Evolutionary conservation across 805 yeast species (phyloP).

Genomic region (Kregervanrija pseudodelftensis): DNA sequence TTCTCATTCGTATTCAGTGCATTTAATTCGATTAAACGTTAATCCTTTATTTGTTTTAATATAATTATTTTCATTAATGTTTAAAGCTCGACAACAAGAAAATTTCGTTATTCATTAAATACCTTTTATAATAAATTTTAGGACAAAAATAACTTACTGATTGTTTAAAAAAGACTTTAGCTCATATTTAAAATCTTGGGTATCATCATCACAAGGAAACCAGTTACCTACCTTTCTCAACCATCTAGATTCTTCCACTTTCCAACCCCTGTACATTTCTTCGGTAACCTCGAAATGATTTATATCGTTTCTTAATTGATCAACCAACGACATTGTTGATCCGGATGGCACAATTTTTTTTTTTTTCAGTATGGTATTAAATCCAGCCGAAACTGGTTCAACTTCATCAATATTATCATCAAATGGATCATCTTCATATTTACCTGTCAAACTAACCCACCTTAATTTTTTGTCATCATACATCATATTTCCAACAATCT

Average conservation of each 20-base stretch:
- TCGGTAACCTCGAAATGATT: slow-evolving; percentile 17
- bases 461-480: slow-evolving; percentile 50
- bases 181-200: slow-evolving; percentile 24
- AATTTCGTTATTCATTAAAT: no score
- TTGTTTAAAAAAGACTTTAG: slow-evolving; percentile 24
- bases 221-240: slow-evolving; percentile 28
- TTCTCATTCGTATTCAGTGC: no score
- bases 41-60: no score
- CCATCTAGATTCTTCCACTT: slow-evolving; percentile 29
- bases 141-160: slow-evolving; percentile 7
- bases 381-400: neutral
- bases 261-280: slow-evolving; percentile 25
- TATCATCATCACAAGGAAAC: slow-evolving; percentile 25
- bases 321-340: slow-evolving; percentile 8
- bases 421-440: slow-evolving; percentile 39
- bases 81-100: no score
- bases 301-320: slow-evolving; percentile 5
- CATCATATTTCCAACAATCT: slow-evolving; percentile 47
- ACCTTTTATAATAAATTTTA: no score
- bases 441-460: slow-evolving; percentile 48
- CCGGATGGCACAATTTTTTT: slow-evolving; percentile 8
- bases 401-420: slow-evolving; percentile 40
- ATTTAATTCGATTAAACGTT: no score
- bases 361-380: neutral
- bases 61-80: no score